Conservation (phyloP, 2,329 filamentous ascomycete genomes). For the Aspergillus hiratsukae region DNA sequence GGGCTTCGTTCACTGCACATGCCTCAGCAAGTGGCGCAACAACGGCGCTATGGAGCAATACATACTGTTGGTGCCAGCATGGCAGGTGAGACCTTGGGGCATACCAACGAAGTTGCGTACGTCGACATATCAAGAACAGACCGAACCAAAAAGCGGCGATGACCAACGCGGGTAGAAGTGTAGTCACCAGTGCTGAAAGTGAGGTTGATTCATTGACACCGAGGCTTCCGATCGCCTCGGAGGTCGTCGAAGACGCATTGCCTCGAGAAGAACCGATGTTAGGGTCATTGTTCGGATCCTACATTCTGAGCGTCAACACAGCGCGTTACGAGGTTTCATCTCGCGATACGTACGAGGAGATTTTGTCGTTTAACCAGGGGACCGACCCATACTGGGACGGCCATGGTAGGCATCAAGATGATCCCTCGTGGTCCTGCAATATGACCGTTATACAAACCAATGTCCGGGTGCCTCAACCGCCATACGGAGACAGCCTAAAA, state of each 20-base stretch:
- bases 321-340: not conserved
- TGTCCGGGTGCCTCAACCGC: not conserved
- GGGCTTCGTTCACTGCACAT: constrained; percentile 45
- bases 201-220: constrained; percentile 45
- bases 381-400: not conserved
- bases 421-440: not conserved
- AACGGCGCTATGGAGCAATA: not conserved
- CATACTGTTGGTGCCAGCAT: constrained; percentile 39
- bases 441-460: not conserved
- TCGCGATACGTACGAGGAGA: constrained; percentile 2
- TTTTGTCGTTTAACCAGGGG: not conserved
- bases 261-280: constrained; percentile 40
- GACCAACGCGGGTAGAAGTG: constrained; percentile 45
- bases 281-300: constrained; percentile 38
- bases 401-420: not conserved
- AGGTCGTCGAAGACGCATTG: constrained; percentile 32
- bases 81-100: constrained; percentile 41
- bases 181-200: constrained; percentile 45
- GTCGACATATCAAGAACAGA: constrained; percentile 45
- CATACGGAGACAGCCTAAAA: not conserved
- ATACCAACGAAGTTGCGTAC: constrained; percentile 44
- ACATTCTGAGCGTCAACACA: not conserved
- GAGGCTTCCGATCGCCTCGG: constrained; percentile 26
- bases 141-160: constrained; percentile 42
- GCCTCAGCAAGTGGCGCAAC: not conserved